Base-by-base conservation (phyloP, 305 asterid species). In the Fraxinus xanthoxyloides region DNA sequence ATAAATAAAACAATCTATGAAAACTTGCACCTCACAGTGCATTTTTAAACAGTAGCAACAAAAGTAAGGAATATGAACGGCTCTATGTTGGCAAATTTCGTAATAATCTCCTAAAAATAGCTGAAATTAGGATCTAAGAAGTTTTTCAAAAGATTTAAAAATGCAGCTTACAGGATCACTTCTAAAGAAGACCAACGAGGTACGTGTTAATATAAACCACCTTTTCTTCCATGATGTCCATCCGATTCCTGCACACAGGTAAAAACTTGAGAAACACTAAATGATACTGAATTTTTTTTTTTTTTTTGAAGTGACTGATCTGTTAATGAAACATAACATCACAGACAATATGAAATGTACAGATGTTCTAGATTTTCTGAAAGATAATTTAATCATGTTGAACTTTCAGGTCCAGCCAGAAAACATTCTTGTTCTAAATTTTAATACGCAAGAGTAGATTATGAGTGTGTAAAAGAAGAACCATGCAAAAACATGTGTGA, bases 181-280 rank as follows among this genome's bases (percentile, higher is more conserved):
- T 87, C 99, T 93, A 83, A 92, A 93, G 96, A 97, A 97, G 85
- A 97, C 99, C 92, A 97, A 89, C 81, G 99, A 95, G 59, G 99
- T 97, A 36, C 92, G 94, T 40, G 99, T 97, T 88, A 97, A 87
- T 86, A 97, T 88, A 85, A 97, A 97, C 99, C 99, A 97, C 90
- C 98, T 93, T 89, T 97, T 97, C 92, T 97, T 95, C 99, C 99
- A 97, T 56, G 99, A 95, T 69, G 99, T 97, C 99, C 99, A 97
- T 81, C 99, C 99, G 83, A 97, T 95, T 87, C 99, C 99, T 93
- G 83, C 81, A 73, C 24, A 61, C 2, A 35, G 56, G 35, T 63
- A 81, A 19, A 76, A 63, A 34, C 5, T 2, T 63, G 51, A 43
- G 56, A 59, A 36, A n/a, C 32, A 40, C 69, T 36, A 35, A 30